These are phyloP conservation scores for Amaranthus cruentus DNA, from an alignment of 148 eudicot genomes.

Conservation along the genomic window DNA sequence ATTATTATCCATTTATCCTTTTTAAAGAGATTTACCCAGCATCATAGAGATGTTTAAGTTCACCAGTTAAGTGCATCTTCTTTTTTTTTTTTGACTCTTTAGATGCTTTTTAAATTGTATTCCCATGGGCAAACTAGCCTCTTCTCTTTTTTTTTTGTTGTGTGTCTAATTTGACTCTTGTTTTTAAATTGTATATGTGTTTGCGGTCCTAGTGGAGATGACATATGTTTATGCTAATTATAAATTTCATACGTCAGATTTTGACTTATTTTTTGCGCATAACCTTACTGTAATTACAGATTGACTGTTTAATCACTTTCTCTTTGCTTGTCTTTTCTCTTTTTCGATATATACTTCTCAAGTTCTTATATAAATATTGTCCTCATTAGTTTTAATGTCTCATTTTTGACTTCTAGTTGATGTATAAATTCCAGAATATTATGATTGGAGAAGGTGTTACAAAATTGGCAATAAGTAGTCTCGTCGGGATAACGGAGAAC, in stretches of 20 bases:
- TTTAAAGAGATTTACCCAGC: too few species aligned
- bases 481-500: constrained; percentile 49
- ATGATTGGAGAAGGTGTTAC: constrained; percentile 59
- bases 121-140: neutral
- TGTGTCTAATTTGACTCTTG: too few species aligned
- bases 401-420: constrained; percentile 1
- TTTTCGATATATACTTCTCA: neutral
- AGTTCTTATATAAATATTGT: neutral
- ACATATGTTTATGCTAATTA: neutral
- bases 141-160: neutral
- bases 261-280: neutral
- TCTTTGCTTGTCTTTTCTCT: neutral
- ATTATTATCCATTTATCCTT: too few species aligned
- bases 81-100: too few species aligned
- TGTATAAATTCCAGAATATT: constrained; percentile 28
- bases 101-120: neutral
- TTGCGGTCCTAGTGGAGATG: neutral
- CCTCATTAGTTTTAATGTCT: neutral
- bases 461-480: constrained; percentile 53
- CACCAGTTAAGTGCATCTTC: too few species aligned
- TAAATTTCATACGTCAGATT: neutral
- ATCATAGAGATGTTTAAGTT: too few species aligned
- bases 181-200: neutral
- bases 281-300: neutral
- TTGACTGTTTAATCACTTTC: neutral